Evolutionary conservation across 176 grass and related monocot species (phyloP).

Genomic region (Coix lacrymajobi): DNA sequence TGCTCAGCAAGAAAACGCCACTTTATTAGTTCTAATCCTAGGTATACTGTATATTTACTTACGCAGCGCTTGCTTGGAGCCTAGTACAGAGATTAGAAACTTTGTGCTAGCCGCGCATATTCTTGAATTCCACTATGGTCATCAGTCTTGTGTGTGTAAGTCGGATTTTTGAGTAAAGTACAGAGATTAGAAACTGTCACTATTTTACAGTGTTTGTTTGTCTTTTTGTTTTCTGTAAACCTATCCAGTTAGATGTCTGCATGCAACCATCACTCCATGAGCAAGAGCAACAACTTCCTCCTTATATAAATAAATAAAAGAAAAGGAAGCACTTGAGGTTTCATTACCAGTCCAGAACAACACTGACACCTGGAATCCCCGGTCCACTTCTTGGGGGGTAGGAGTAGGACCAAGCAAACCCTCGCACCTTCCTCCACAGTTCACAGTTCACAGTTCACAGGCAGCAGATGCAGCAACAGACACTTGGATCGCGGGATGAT

Average conservation of each 20-base stretch:
- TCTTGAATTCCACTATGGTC: background rate
- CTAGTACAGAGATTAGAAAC: background rate
- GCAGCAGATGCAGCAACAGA: background rate
- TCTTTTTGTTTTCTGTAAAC: background rate
- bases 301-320: too few species aligned
- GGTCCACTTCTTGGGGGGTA: background rate
- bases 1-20: constrained; percentile 8
- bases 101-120: background rate
- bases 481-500: background rate
- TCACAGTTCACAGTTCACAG: background rate
- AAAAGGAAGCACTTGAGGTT: background rate
- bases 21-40: background rate
- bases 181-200: background rate
- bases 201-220: background rate
- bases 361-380: background rate
- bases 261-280: background rate
- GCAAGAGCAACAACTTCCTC: too few species aligned
- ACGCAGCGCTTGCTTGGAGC: background rate
- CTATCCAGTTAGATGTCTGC: background rate
- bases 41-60: background rate
- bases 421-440: background rate
- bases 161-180: too few species aligned
- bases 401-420: background rate
- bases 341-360: background rate
- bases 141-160: too few species aligned